phyloP scores from a whole-genome alignment of 1,284 basidiomycete genomes.

The Ustilago shanxiensis region DNA sequence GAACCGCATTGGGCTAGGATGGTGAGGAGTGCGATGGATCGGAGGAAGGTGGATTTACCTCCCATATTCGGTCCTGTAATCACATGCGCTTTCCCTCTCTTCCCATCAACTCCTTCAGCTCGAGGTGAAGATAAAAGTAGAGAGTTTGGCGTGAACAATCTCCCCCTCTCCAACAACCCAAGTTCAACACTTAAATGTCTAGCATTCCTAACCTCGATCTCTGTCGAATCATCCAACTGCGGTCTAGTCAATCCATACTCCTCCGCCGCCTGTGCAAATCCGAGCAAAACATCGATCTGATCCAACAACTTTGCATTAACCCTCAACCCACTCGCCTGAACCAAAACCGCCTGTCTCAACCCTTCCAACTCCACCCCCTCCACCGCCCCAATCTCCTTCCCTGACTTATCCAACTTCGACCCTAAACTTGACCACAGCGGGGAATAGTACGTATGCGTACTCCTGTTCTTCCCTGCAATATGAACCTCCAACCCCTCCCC shows the following conservation, averaged over 20 bases:
- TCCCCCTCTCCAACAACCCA: conserved; percentile 78
- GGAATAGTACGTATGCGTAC: conserved; percentile 62
- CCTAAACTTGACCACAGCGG: conserved; percentile 56
- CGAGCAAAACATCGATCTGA: conserved; percentile 86
- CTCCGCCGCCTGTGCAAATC: conserved; percentile 84
- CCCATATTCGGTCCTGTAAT: conserved; percentile 97
- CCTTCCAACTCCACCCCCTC: conserved; percentile 57
- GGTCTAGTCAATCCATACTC: conserved; percentile 86
- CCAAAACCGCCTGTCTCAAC: conserved; percentile 57
- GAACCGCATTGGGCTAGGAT: conserved; percentile 93
- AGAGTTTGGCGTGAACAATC: conserved; percentile 76
- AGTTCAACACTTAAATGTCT: conserved; percentile 94
- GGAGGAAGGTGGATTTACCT: conserved; percentile 90
- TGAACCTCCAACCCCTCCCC: conserved; percentile 35
- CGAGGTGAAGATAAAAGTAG: background rate
- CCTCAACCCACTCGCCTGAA: conserved; percentile 69
- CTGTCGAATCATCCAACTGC: conserved; percentile 74
- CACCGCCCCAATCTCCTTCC: conserved; percentile 41
- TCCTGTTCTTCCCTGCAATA: conserved; percentile 57
- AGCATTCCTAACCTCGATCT: conserved; percentile 79
- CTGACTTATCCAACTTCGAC: conserved; percentile 36
- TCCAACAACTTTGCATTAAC: conserved; percentile 85
- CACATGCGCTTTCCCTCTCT: conserved; percentile 74
- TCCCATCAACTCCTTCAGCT: background rate
- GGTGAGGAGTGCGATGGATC: conserved; percentile 89